Evolutionary conservation across 208 protist species (phyloP), one percentile per base, ranked within the genome.

Genomic region (Tritrichomonas foetus): DNA sequence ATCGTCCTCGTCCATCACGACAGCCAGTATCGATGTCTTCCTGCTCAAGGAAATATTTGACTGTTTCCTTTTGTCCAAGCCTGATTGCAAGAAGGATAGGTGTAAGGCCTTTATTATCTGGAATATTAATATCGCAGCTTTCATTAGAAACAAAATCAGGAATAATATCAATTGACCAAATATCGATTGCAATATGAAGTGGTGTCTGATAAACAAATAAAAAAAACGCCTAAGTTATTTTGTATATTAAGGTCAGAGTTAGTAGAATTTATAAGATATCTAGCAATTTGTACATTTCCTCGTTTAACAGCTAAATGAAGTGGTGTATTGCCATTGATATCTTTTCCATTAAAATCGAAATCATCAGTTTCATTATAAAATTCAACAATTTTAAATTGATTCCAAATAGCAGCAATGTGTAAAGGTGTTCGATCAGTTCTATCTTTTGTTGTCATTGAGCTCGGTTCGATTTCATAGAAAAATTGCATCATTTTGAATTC

Each of bases 261-360:
- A n/a, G 27, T n/a, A 69, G 11, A 33, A 16, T 30, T n/a, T n/a
- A 33, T 3, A 33, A 69, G 11, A 69, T 69, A 69, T 11, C 27
- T 3, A n/a, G 27, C 64, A n/a, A 69, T 89, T 49, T 57, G 20
- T 39, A 53, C 44, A 16, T 53, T 89, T 14, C 78, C 20, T 5
- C 20, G 25, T 61, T 89, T 49, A 89, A 57, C 47, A 57, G 78
- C 78, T n/a, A 55, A 39, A 57, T 89, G 78, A 8, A 89, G 41
- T 89, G 78, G 78, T 41, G 78, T 89, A 33, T 89, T 49, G 5
- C 78, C 78, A 55, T 57, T 57, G 9, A n/a, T 57, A 89, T 53
- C 47, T 39, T 8, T 57, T 61, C 57, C 47, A 47, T 50, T 41
- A 8, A 82, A 82, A n/a, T 50, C 20, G 3, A 3, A 1, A 47